Evolutionary conservation across 164 flowering plant species (phyloP).

Genomic region (Piper betle): DNA sequence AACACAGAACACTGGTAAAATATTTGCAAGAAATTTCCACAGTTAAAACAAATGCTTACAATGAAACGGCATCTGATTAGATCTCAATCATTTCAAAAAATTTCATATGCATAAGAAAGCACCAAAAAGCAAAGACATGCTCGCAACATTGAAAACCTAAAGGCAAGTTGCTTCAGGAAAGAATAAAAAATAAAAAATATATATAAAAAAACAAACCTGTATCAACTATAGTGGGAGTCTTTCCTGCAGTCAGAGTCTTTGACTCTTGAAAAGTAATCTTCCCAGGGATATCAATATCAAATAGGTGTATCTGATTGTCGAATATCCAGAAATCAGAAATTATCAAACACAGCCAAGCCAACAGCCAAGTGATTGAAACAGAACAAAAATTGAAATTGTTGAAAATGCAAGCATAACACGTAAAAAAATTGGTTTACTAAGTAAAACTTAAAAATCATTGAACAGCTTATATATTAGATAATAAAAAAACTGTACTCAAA

Average conservation of each 20-base stretch:
- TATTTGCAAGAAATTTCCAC: too few relatives aligned
- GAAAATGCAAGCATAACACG: background rate
- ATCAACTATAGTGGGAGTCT: conserved; percentile 80
- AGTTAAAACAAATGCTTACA: background rate
- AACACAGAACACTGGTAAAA: background rate
- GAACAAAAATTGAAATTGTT: background rate
- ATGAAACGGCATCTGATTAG: background rate
- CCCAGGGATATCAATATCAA: conserved; percentile 95
- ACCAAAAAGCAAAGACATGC: background rate
- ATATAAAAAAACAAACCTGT: conserved; percentile 43
- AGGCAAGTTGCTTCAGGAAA: background rate
- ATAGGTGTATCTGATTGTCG: conserved; percentile 74
- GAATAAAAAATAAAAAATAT: background rate
- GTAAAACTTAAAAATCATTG: too few relatives aligned
- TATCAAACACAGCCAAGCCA: background rate
- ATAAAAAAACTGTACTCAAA: too few relatives aligned
- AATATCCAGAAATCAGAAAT: conserved; percentile 3
- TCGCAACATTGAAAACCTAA: too few relatives aligned
- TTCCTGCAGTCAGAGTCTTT: conserved; percentile 86
- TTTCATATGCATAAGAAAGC: background rate
- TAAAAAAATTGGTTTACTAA: too few relatives aligned
- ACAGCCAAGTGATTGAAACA: background rate
- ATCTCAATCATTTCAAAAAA: background rate
- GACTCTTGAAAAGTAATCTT: conserved; percentile 89
- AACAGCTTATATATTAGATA: too few relatives aligned